Evolutionary conservation across 2,329 filamentous ascomycete species (phyloP), one percentile per base, ranked within the genome.

Genomic region (Incumbomyces delicatus): DNA sequence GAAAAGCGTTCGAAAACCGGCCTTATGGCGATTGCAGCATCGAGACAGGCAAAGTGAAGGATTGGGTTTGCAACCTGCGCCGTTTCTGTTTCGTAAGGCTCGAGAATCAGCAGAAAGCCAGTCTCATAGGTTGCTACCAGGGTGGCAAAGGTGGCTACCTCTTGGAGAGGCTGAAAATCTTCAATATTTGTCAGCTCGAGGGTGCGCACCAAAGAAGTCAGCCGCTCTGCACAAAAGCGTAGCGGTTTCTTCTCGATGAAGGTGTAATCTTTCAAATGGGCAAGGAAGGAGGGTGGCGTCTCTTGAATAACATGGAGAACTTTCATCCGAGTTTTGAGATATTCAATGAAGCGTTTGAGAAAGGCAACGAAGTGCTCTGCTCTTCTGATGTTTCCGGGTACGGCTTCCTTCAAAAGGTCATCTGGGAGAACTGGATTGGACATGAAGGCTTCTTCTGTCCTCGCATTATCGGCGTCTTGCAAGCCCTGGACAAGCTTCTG

Each of bases 241-340:
- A 98, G 66, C 0, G 92, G 92, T 58, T 98, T 98, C 63, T 87
- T 87, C 63, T 98, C 92, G 58, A 98, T 98, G 60, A 94, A 98
- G 0, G 94, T 98, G 47, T 95, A 81, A 56, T 98, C 92, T 61
- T 87, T 94, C 6, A 98, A 73, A 69, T 98, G 90, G 13, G 85
- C 79, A 7, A 98, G 74, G 63, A 98, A 98, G 0, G 90, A 95
- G 2, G 86, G 84, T 0, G 92, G 92, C 1, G 90, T 98, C 65
- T 98, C 92, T 6, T 92, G 95, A 53, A 96, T 95, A 54, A 95
- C 90, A 61, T 95, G 88, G 3, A 92, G 81, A 12, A 96, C 89
- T 72, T 95, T 96, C 92, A 98, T 96, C 49, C 94, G 80, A 1
- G 90, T 96, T 75, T 89, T 95, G 42, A 98, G 74, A 60, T 98